A percentile compares a stretch with the other conserved stretches of the same genome.
phyloP scores from a whole-genome alignment of 116 monocot genomes.

The Trichopus zeylanicus region DNA sequence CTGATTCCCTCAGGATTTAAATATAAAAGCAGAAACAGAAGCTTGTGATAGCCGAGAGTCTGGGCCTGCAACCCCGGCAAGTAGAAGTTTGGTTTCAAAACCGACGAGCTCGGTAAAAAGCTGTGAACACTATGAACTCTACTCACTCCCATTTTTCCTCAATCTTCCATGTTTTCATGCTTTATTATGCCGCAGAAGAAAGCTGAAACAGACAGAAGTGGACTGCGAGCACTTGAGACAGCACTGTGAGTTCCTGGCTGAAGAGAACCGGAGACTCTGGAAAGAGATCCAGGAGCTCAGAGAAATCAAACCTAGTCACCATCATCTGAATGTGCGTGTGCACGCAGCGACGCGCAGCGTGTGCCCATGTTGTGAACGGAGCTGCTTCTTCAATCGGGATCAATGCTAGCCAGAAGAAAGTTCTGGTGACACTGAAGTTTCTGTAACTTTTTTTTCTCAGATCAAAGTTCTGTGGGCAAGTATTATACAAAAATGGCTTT shows the following conservation, averaged over 20 bases:
- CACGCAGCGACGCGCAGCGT: not conserved
- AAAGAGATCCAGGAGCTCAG: not conserved
- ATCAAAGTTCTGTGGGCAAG: not conserved
- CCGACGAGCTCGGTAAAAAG: not conserved
- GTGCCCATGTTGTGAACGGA: not conserved
- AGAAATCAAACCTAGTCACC: not conserved
- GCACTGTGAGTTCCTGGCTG: not conserved
- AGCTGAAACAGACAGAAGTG: not conserved
- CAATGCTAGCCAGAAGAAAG: not conserved
- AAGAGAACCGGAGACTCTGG: not conserved
- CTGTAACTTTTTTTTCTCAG: not conserved
- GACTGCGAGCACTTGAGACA: not conserved
- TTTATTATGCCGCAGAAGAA: not conserved
- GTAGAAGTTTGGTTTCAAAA: conserved; percentile 2
- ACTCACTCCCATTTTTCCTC: not conserved
- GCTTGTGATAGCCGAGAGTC: not conserved
- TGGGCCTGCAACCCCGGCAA: not conserved
- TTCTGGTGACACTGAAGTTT: not conserved
- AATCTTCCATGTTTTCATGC: no score
- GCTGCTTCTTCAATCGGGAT: not conserved
- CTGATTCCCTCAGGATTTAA: not conserved
- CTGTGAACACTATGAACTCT: not conserved
- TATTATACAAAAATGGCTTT: no score
- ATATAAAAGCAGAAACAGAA: not conserved
- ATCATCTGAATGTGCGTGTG: not conserved